Base-by-base conservation (phyloP, 148 eudicot species). In the Simmondsia chinensis region DNA sequence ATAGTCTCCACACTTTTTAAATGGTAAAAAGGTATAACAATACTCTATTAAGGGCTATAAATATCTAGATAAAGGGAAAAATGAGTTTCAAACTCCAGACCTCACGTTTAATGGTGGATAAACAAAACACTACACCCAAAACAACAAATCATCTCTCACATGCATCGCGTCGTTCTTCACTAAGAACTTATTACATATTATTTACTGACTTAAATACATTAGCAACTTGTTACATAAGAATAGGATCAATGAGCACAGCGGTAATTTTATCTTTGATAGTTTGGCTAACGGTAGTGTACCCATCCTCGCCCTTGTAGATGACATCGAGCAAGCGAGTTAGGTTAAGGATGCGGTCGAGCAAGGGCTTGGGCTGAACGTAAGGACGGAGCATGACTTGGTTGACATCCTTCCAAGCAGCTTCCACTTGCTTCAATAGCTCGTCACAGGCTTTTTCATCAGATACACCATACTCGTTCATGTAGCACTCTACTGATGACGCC, bases 231-330 rank as follows among this genome's bases (percentile, higher is more conserved):
- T 32, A 67, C 0, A 67, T 21, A 4, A 54, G 49, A 13, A 68
- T 46, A 5, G 60, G 60, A 57, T 41, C 23, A 25, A 53, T 48
- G 21, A 62, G 49, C 7, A 62, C 42, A 5, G 57, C 39, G 2
- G 59, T 48, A 34, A 62, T 48, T 31, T 57, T 62, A 17, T 55
- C 49, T 30, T 52, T 68, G 33, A 62, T 16, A 11, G 44, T 35
- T 16, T 46, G 37, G 20, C 43, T 52, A 16, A 54, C 58, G 9
- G 33, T 16, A 0, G 82, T 75, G 32, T 60, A 82, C 3, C 69
- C 63, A 49, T 82, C 93, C 42, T 39, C 64, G 5, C 53, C 71
- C 4, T 58, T 58, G 39, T 72, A 78, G 0, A 82, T 23, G 11
- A 72, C 59, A 50, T 72, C 24, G 0, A 67, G 60, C 3, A 60